These are phyloP conservation scores for Neospermospora avenae DNA, from an alignment of 2,329 filamentous ascomycete species.

Conservation along the genomic window DNA sequence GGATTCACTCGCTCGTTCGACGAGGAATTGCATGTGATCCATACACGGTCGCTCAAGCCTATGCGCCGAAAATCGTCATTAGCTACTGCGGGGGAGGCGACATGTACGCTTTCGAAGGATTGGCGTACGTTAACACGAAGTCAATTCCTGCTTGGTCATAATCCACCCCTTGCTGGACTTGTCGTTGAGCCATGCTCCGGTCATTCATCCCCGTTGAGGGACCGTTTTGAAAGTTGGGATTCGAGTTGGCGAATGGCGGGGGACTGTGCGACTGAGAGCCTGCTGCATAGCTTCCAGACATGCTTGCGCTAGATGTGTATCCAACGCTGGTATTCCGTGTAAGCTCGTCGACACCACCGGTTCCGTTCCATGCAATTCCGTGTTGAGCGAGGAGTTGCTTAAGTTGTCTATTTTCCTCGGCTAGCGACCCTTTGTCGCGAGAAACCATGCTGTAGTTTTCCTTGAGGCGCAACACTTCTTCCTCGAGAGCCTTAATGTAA, in stretches of 20 bases:
- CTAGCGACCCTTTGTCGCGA: conserved; percentile 71
- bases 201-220: conserved; percentile 16
- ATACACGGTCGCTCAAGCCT: conserved; percentile 93
- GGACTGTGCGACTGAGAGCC: conserved; percentile 39
- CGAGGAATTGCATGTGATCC: conserved; percentile 79
- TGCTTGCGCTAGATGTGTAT: conserved; percentile 53
- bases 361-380: conserved; percentile 42
- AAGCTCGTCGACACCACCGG: conserved; percentile 33
- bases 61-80: conserved; percentile 40
- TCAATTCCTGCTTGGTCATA: conserved; percentile 84
- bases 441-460: conserved; percentile 74
- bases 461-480: conserved; percentile 84
- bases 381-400: conserved; percentile 54
- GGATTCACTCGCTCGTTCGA: conserved; percentile 55
- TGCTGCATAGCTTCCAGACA: conserved; percentile 58
- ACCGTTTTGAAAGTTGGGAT: conserved; percentile 12
- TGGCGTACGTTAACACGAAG: conserved; percentile 83
- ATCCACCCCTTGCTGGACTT: conserved; percentile 49
- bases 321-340: conserved; percentile 45
- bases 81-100: conserved; percentile 59
- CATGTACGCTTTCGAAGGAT: conserved; percentile 61
- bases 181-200: conserved; percentile 28
- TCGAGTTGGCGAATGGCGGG: conserved; percentile 24
- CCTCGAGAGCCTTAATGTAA: conserved; percentile 91
- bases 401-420: conserved; percentile 77